Percentiles rank a stretch among this genome's conserved stretches.
Conservation (phyloP, 129 eudicot species). For the Deinandra increscens region DNA sequence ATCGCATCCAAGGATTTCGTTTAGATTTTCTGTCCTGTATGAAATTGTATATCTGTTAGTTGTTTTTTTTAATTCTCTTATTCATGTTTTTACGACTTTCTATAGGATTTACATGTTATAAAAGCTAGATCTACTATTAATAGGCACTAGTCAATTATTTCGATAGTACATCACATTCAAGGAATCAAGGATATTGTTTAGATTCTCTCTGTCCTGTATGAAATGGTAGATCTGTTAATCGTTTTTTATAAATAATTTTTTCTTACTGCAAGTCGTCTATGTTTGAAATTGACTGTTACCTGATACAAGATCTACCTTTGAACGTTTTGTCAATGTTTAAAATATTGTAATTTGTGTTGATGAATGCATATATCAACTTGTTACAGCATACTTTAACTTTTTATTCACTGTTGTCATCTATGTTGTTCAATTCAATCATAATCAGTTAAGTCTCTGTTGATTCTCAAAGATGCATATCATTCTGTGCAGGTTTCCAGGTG, state of each 20-base stretch:
- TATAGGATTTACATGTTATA: background rate
- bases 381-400: background rate
- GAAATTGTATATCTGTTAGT: no score
- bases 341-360: background rate
- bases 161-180: background rate
- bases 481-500: conserved; percentile 52
- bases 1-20: background rate
- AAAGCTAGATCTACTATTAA: conserved; percentile 12
- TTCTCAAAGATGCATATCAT: background rate
- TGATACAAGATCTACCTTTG: background rate
- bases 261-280: no score
- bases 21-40: no score
- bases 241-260: background rate
- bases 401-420: background rate
- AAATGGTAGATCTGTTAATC: background rate
- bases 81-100: background rate
- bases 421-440: background rate
- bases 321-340: background rate
- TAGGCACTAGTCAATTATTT: background rate
- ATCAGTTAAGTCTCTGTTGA: background rate
- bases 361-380: background rate
- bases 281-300: background rate
- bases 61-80: no score
- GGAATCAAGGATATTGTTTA: no score
- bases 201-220: background rate